Evolutionary conservation across 1,139 yeast genomes (phyloP).

Genomic region (Geotrichum reessii): DNA sequence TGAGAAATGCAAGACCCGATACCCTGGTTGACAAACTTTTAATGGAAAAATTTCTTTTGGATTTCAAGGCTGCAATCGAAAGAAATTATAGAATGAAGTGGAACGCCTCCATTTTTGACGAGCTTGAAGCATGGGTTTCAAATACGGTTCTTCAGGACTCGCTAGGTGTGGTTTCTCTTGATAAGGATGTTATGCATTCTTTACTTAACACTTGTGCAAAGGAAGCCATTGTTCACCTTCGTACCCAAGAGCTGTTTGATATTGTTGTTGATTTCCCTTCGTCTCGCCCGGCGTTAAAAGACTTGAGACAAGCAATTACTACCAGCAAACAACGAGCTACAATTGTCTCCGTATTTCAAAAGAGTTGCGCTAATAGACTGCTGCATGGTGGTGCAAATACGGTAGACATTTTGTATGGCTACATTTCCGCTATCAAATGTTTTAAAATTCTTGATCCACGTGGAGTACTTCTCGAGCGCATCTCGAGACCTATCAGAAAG

Average conservation of each 20-base stretch:
- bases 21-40: constrained; percentile 18
- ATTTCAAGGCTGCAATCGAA: constrained; percentile 12
- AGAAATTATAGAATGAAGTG: constrained; percentile 19
- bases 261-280: constrained; percentile 56
- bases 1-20: constrained; percentile 18
- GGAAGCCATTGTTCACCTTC: constrained; percentile 27
- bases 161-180: constrained; percentile 13
- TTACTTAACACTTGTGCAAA: constrained; percentile 12
- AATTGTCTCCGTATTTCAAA: constrained; percentile 52
- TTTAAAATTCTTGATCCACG: constrained; percentile 79
- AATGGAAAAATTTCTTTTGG: constrained; percentile 16
- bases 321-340: constrained; percentile 42
- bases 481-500: constrained; percentile 64
- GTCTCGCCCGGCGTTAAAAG: constrained; percentile 56
- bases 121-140: constrained; percentile 20
- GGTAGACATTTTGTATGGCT: constrained; percentile 60
- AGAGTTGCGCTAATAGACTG: constrained; percentile 46
- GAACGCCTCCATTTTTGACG: constrained; percentile 22
- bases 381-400: constrained; percentile 85
- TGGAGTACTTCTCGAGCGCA: constrained; percentile 76
- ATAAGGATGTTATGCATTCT: constrained; percentile 11
- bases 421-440: constrained; percentile 65
- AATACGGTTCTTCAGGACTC: constrained; percentile 10
- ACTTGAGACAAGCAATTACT: constrained; percentile 48
- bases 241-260: constrained; percentile 62